Evolutionary conservation across 345 rosid genomes (phyloP).

Genomic region (Excoecaria cochinchinensis): DNA sequence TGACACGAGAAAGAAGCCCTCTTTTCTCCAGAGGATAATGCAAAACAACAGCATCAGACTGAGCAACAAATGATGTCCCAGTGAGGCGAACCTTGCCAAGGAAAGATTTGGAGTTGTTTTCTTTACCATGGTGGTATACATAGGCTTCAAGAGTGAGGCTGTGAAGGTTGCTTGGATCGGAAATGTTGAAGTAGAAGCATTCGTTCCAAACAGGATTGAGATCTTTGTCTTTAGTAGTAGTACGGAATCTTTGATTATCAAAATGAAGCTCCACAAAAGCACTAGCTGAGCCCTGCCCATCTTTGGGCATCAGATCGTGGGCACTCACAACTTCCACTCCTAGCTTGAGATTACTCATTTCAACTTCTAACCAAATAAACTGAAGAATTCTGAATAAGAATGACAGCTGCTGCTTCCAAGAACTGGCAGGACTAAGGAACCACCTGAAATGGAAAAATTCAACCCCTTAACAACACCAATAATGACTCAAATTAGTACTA

Average conservation of each 20-base stretch:
- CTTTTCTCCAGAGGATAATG: constrained; percentile 81
- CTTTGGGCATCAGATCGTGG: constrained; percentile 60
- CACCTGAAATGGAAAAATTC: constrained; percentile 25
- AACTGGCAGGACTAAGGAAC: constrained; percentile 10
- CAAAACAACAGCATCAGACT: constrained; percentile 69
- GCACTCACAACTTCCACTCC: constrained; percentile 87
- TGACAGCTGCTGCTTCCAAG: constrained; percentile 7
- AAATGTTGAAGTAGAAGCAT: constrained; percentile 74
- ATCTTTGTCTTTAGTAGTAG: constrained; percentile 62
- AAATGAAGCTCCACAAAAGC: constrained; percentile 80
- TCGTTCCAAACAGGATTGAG: constrained; percentile 83
- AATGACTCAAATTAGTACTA: background rate
- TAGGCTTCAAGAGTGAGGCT: constrained; percentile 61
- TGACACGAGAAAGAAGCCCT: constrained; percentile 48
- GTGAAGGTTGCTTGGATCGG: constrained; percentile 55
- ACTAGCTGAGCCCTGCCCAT: constrained; percentile 43
- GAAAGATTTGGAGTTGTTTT: constrained; percentile 44
- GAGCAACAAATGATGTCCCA: constrained; percentile 73
- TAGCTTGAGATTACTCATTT: constrained; percentile 73
- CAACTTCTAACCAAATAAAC: background rate
- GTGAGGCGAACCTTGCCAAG: constrained; percentile 72
- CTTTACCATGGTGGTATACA: constrained; percentile 45
- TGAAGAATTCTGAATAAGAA: background rate
- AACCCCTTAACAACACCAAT: background rate
- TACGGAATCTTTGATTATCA: constrained; percentile 67